Conservation (phyloP, 2,329 filamentous ascomycete species). For the Sordariomycetes sp. region DNA sequence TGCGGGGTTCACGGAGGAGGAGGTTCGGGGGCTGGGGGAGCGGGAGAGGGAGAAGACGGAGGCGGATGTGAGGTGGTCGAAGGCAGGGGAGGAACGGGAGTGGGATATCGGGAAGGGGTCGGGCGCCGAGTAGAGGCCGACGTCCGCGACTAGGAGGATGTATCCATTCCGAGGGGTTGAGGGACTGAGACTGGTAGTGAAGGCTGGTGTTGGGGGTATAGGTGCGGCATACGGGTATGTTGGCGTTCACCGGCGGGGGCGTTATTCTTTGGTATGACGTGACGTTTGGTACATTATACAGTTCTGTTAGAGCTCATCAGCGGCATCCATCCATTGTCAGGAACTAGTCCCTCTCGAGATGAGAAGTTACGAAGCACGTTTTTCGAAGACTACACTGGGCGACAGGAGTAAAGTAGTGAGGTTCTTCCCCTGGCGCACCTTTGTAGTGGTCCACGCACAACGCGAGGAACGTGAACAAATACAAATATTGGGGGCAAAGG, state of each 20-base stretch:
- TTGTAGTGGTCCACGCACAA: too few relatives aligned
- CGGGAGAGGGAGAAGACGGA: constrained; percentile 43
- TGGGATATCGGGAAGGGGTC: constrained; percentile 45
- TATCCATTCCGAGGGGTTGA: neutral
- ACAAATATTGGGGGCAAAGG: too few relatives aligned
- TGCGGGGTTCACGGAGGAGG: constrained; percentile 66
- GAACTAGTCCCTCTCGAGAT: too few relatives aligned
- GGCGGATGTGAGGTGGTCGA: constrained; percentile 56
- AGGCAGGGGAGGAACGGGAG: constrained; percentile 48
- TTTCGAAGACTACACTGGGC: too few relatives aligned
- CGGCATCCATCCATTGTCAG: too few relatives aligned
- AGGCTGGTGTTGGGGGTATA: neutral
- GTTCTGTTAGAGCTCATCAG: too few relatives aligned
- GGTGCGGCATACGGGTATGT: neutral
- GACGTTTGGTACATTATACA: too few relatives aligned
- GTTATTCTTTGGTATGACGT: too few relatives aligned
- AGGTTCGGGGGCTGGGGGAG: constrained; percentile 60
- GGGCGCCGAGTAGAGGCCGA: neutral
- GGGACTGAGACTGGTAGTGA: neutral
- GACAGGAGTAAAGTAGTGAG: too few relatives aligned
- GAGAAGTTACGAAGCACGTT: too few relatives aligned
- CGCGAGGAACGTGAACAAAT: too few relatives aligned
- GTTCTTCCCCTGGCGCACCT: too few relatives aligned
- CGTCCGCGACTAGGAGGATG: neutral
- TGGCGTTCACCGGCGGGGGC: neutral